Base-by-base conservation (phyloP, 2,329 filamentous ascomycete species). In the Rutstroemia sp. region DNA sequence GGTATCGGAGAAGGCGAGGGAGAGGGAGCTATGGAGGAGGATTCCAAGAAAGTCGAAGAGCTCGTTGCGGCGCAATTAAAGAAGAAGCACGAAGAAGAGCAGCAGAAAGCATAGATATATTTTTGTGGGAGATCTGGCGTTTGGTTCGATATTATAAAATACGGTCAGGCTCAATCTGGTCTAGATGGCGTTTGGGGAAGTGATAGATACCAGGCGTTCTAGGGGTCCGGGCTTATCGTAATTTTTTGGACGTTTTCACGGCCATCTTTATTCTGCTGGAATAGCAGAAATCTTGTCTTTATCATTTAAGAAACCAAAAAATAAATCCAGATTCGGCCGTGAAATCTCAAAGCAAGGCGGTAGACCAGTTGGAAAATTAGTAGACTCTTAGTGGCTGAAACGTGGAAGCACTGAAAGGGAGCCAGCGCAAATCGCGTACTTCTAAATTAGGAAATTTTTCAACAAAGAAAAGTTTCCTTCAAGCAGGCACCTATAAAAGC, bases 1-100 rank as follows among this genome's bases (percentile, higher is more conserved):
- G 71, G 68, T 47, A 71, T 75, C 4, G 74, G 73, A 45, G 73
- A 77, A 50, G 73, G 73, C 39, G 71, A 74, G 52, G 61, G 71
- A 45, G 71, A 71, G 46, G 60, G 60, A 8, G 70, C 72, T 56
- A 74, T 76, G 34, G 65, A 68, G 38, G 61, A 62, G 4, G 71
- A 77, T 50, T 66, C 72, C 42, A 70, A 71, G 51, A 64, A 61
- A 50, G 66, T 67, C 23, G 64, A 62, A 21, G 62, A 65, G 37
- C 45, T 68, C 54, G 53, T 66, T n/a, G 62, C 67, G 37, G 55
- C 45, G 9, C 53, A 63, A 10, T 48, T 67, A 44, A 52, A 58
- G 53, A 58, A 57, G 39, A 30, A 49, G 19, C 44, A 47, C 19
- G 19, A 55, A 21, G 52, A 54, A 54, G 49, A 54, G 44, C 37